phyloP scores from a whole-genome alignment of 768 basidiomycete species.

The Tylopilus vinaceipallidus region DNA sequence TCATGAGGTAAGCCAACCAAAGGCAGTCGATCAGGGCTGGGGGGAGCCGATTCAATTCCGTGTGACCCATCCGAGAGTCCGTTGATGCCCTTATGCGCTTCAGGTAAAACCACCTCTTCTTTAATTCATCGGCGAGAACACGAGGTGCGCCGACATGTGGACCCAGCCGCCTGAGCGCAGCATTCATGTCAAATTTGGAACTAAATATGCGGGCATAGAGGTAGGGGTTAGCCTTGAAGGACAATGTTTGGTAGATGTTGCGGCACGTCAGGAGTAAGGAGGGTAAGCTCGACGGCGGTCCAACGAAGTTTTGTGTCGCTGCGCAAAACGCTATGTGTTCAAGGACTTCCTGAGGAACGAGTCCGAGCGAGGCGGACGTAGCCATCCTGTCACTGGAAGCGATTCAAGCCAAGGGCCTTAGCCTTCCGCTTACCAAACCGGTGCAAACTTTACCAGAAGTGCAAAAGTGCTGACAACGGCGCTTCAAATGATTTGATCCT shows the following conservation, averaged over 20 bases:
- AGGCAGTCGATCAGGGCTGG: constrained; percentile 42
- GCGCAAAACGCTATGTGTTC: constrained; percentile 74
- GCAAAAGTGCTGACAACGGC: background rate
- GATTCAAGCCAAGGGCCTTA: too few relatives aligned
- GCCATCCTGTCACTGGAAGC: constrained; percentile 19
- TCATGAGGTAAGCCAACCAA: constrained; percentile 70
- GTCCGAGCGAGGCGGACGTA: constrained; percentile 35
- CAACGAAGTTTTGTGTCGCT: constrained; percentile 49
- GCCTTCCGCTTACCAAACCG: constrained; percentile 8
- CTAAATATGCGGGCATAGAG: constrained; percentile 73
- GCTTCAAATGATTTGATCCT: background rate
- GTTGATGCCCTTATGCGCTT: constrained; percentile 50
- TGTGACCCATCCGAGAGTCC: constrained; percentile 14
- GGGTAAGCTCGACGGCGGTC: constrained; percentile 60
- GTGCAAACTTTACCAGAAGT: background rate
- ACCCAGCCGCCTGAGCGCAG: constrained; percentile 51
- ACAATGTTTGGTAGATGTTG: constrained; percentile 47
- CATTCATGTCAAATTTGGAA: constrained; percentile 60
- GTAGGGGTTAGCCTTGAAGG: constrained; percentile 53
- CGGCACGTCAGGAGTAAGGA: constrained; percentile 54
- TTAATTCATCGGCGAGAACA: constrained; percentile 60
- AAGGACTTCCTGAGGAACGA: constrained; percentile 73
- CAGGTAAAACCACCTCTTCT: constrained; percentile 56
- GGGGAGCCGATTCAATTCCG: constrained; percentile 24
- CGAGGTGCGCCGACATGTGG: constrained; percentile 37